Evolutionary conservation across 768 basidiomycete species (phyloP).

Genomic region (Boletus barrowsii): DNA sequence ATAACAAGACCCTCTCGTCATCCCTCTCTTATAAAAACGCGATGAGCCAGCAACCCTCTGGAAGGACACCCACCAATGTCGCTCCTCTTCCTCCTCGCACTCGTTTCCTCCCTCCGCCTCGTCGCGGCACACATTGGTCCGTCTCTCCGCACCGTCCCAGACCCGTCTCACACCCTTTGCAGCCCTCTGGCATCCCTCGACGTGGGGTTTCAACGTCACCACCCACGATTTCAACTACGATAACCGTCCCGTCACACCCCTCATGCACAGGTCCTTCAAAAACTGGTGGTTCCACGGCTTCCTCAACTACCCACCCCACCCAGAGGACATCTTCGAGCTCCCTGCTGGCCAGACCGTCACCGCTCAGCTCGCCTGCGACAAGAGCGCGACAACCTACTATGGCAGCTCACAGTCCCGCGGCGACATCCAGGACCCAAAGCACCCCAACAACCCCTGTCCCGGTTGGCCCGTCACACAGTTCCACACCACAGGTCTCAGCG

Average conservation of each 20-base stretch:
- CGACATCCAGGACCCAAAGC: slow-evolving; percentile 44
- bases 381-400: slow-evolving; percentile 58
- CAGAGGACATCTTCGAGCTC: slow-evolving; percentile 54
- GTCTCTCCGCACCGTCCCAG: neutral
- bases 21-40: too few species aligned
- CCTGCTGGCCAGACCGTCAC: slow-evolving; percentile 56
- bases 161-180: neutral
- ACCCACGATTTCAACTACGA: slow-evolving; percentile 51
- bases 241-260: slow-evolving; percentile 55
- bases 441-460: slow-evolving; percentile 54
- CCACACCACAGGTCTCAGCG: slow-evolving; percentile 54
- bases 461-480: slow-evolving; percentile 40
- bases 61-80: slow-evolving; percentile 20
- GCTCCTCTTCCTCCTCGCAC: neutral
- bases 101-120: neutral
- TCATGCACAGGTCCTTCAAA: slow-evolving; percentile 36
- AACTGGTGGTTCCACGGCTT: slow-evolving; percentile 65
- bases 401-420: slow-evolving; percentile 47
- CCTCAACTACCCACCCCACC: slow-evolving; percentile 54
- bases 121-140: slow-evolving; percentile 18
- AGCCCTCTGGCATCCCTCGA: slow-evolving; percentile 57
- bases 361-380: slow-evolving; percentile 55
- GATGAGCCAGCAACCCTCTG: neutral
- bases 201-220: slow-evolving; percentile 72
- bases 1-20: too few species aligned